phyloP scores from a whole-genome alignment of 2,329 filamentous ascomycete genomes.

The Rhytidhysteron rufulum region DNA sequence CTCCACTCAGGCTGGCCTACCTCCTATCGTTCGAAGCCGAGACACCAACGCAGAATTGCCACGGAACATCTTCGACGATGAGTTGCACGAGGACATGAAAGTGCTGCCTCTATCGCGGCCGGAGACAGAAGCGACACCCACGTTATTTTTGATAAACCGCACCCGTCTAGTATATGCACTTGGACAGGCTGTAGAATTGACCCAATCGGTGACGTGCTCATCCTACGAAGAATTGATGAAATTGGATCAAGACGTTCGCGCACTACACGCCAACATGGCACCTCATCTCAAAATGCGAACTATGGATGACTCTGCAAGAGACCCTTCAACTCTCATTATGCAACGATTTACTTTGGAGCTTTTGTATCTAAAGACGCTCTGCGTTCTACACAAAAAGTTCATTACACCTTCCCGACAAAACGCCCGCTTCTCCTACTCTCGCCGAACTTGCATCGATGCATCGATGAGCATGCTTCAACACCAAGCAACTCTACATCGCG shows the following conservation, averaged over 20 bases:
- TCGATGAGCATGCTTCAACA: slow-evolving; percentile 77
- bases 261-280: slow-evolving; percentile 63
- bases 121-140: slow-evolving; percentile 66
- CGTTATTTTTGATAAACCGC: slow-evolving; percentile 76
- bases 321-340: slow-evolving; percentile 67
- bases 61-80: slow-evolving; percentile 76
- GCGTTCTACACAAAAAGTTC: slow-evolving; percentile 84
- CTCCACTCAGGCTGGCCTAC: slow-evolving; percentile 64
- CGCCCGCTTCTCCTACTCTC: slow-evolving; percentile 76
- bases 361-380: slow-evolving; percentile 83
- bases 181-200: slow-evolving; percentile 66
- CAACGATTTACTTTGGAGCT: slow-evolving; percentile 81
- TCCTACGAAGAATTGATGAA: slow-evolving; percentile 61
- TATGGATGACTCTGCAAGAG: slow-evolving; percentile 68
- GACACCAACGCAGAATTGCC: slow-evolving; percentile 74
- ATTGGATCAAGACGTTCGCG: slow-evolving; percentile 55
- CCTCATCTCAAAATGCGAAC: slow-evolving; percentile 73
- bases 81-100: slow-evolving; percentile 67
- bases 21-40: slow-evolving; percentile 65
- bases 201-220: slow-evolving; percentile 58
- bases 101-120: slow-evolving; percentile 65
- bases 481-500: slow-evolving; percentile 69
- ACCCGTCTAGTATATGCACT: slow-evolving; percentile 64
- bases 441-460: slow-evolving; percentile 79
- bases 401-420: slow-evolving; percentile 74